Evolutionary conservation across 768 basidiomycete species (phyloP).

Genomic region (Leccinum obscurum): DNA sequence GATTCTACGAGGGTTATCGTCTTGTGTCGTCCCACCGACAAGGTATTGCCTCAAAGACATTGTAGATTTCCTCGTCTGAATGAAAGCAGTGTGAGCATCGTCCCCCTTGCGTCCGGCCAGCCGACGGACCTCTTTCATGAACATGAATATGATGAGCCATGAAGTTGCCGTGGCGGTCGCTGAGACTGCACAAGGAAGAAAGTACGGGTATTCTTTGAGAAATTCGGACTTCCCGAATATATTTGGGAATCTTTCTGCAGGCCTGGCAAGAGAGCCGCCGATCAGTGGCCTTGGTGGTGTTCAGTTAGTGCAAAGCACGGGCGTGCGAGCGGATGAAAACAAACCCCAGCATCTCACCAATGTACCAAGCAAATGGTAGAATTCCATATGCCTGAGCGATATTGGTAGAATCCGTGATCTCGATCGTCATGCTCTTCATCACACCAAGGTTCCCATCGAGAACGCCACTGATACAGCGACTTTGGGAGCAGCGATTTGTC

Average conservation of each 20-base stretch:
- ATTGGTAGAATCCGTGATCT: conserved; percentile 40
- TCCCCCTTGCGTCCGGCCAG: neutral
- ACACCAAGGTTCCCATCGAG: conserved; percentile 58
- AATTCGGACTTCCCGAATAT: conserved; percentile 58
- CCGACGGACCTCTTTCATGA: conserved; percentile 51
- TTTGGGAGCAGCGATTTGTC: conserved; percentile 11
- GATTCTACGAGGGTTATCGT: neutral
- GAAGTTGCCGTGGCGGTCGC: conserved; percentile 53
- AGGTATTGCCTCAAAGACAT: conserved; percentile 19
- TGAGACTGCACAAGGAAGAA: conserved; percentile 66
- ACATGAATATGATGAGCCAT: conserved; percentile 49
- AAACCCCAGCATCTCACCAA: conserved; percentile 45
- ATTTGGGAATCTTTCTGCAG: conserved; percentile 63
- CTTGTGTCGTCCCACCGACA: conserved; percentile 9
- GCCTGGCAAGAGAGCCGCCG: conserved; percentile 64
- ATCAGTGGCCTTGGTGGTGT: conserved; percentile 53
- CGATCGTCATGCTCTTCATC: conserved; percentile 46
- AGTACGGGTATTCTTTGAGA: conserved; percentile 68
- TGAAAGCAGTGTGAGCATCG: conserved; percentile 7
- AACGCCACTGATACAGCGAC: conserved; percentile 47
- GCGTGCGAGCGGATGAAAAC: conserved; percentile 14
- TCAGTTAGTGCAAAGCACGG: conserved; percentile 3
- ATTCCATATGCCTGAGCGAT: conserved; percentile 50
- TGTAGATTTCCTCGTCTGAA: conserved; percentile 17
- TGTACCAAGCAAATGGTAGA: conserved; percentile 51